Conservation (phyloP, 2,329 filamentous ascomycete genomes). For the Myriosclerotinia duriaeana region DNA sequence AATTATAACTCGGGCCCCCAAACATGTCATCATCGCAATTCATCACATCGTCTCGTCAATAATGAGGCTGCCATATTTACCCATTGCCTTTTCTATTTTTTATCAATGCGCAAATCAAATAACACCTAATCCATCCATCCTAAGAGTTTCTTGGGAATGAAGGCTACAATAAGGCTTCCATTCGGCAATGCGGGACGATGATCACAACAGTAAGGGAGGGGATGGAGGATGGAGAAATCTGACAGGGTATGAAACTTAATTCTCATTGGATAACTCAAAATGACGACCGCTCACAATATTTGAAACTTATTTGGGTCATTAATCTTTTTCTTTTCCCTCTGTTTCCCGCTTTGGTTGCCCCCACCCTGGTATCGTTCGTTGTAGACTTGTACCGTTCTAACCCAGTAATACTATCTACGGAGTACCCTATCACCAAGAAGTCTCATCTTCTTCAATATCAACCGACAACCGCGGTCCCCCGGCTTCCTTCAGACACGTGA, state of each 20-base stretch:
- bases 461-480: background rate
- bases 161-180: slow-evolving; percentile 12
- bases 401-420: background rate
- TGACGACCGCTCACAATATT: background rate
- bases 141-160: slow-evolving; percentile 9
- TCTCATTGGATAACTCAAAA: background rate
- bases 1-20: slow-evolving; percentile 6
- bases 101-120: slow-evolving; percentile 6
- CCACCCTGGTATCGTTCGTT: background rate
- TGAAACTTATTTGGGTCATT: background rate
- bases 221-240: slow-evolving; percentile 3
- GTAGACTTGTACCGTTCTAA: background rate
- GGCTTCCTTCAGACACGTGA: background rate
- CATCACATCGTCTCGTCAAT: slow-evolving; percentile 3
- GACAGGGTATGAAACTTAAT: background rate
- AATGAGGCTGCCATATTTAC: background rate
- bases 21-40: background rate
- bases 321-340: background rate
- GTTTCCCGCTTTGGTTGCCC: too few relatives aligned
- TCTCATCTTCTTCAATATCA: background rate
- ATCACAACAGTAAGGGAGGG: slow-evolving; percentile 3
- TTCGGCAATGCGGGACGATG: slow-evolving; percentile 8
- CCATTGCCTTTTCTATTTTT: background rate
- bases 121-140: background rate
- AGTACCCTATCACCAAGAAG: background rate